Conservation (phyloP, 2,329 filamentous ascomycete species). For the Aspergillus fructus region DNA sequence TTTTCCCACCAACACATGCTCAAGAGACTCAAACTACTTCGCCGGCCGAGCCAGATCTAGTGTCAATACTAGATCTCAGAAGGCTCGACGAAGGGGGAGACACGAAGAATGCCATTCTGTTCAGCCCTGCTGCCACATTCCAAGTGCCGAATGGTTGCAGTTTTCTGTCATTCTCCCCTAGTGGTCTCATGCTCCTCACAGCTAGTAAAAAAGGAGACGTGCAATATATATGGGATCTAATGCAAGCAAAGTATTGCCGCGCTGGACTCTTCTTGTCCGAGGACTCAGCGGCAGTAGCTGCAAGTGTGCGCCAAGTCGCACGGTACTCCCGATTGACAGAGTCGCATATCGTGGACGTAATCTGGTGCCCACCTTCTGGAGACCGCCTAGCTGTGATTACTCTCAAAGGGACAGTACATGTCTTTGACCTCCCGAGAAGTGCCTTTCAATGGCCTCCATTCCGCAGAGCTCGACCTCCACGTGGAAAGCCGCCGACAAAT, state of each 20-base stretch:
- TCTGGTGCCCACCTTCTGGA: conserved; percentile 78
- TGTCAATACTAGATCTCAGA: conserved; percentile 48
- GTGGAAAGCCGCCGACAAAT: conserved; percentile 36
- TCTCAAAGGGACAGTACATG: conserved; percentile 90
- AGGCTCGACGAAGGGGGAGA: conserved; percentile 42
- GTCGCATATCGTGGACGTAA: conserved; percentile 84
- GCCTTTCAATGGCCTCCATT: conserved; percentile 85
- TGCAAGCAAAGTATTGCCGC: conserved; percentile 48
- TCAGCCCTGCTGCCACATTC: conserved; percentile 45
- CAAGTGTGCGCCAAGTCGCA: conserved; percentile 74
- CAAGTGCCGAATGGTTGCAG: conserved; percentile 51
- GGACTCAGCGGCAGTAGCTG: conserved; percentile 28
- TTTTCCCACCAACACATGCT: conserved; percentile 49
- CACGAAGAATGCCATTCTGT: conserved; percentile 28
- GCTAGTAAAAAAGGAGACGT: conserved; percentile 51
- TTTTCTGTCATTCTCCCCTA: conserved; percentile 50
- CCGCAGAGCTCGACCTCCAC: conserved; percentile 46
- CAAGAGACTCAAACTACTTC: conserved; percentile 38
- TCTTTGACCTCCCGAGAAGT: conserved; percentile 79
- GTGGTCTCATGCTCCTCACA: conserved; percentile 47
- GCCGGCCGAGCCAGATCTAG: conserved; percentile 42
- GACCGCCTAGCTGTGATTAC: conserved; percentile 87
- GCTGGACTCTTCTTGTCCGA: conserved; percentile 38
- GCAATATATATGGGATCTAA: conserved; percentile 52
- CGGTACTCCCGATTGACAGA: conserved; percentile 90